phyloP scores from a whole-genome alignment of 225 moss, liverwort and hornwort species.

The Marchantia paleacea region DNA sequence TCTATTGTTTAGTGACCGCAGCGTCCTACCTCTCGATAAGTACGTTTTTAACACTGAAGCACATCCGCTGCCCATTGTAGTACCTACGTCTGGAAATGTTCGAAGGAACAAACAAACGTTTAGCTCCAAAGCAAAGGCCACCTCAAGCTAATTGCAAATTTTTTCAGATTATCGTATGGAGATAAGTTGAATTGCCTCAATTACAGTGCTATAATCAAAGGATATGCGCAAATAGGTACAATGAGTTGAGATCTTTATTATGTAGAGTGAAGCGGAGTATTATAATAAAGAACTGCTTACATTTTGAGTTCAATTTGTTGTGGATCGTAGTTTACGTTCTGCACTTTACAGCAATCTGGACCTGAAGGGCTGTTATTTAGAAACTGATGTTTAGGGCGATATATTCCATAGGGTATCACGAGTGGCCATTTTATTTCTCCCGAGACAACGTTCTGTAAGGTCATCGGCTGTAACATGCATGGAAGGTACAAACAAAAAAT shows the following conservation, averaged over 20 bases:
- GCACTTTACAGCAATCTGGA: too few species aligned
- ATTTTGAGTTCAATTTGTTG: not conserved
- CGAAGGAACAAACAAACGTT: slow-evolving; percentile 7
- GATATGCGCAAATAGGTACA: not conserved
- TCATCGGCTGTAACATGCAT: too few species aligned
- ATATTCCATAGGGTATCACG: too few species aligned
- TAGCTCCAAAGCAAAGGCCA: slow-evolving; percentile 9
- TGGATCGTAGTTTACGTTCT: too few species aligned
- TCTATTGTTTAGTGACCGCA: slow-evolving; percentile 70
- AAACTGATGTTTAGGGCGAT: too few species aligned
- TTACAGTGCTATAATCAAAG: too few species aligned
- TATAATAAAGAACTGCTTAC: not conserved
- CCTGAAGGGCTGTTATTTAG: too few species aligned
- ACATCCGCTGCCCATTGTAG: slow-evolving; percentile 72
- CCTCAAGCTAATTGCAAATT: slow-evolving; percentile 4
- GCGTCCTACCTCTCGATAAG: slow-evolving; percentile 66
- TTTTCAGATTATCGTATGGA: not conserved
- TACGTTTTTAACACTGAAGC: slow-evolving; percentile 95
- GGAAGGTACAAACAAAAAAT: too few species aligned
- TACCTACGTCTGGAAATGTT: slow-evolving; percentile 13
- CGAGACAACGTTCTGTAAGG: too few species aligned
- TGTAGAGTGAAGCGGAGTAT: not conserved
- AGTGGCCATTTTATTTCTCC: too few species aligned
- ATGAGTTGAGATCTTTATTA: not conserved
- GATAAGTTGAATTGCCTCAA: not conserved